Evolutionary conservation across 805 yeast species (phyloP), one percentile per base, ranked within the genome.

Genomic region (Candida sanyiensis): DNA sequence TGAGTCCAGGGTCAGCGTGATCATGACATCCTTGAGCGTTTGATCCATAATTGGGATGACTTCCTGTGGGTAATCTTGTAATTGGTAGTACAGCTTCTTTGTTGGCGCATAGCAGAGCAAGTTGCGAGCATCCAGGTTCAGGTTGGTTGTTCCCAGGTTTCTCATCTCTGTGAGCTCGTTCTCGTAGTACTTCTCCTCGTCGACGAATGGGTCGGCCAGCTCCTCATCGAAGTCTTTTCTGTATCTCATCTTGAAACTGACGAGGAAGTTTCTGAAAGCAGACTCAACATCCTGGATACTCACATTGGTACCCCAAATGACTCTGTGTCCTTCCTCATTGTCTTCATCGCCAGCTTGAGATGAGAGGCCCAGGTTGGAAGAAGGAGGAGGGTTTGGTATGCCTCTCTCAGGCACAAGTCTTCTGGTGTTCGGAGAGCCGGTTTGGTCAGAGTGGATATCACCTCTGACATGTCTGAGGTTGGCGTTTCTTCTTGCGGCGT

Each of bases 291-390:
- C 96, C 54, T 79, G 85, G 54, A 93, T 89, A 34, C 94, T 83
- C 20, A 93, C 96, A 56, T 90, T 88, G 1, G 98, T 93, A 62
- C 98, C 98, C 98, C 98, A 93, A 54, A 93, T 90, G 38, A 93
- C 95, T 53, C 94, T 74, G 18, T 80, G 77, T 0, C 95, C 95
- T 48, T 83, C 96, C 38, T 75, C 76, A 18, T 67, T 65, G 37
- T 66, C 59, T 7, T 54, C 39, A 13, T 61, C 60, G 13, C 52
- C 58, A 3, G 33, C 23, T 2, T 20, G 35, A 2, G 52, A 46
- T 3, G 51, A 42, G 7, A 51, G 39, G 0, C 51, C 51, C 23
- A 49, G 38, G 46, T 38, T 39, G 2, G 62, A 51, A 7, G 61
- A 54, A 4, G 64, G 57, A n/a, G n/a, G n/a, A n/a, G n/a, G n/a